These are phyloP conservation scores for Patellifolia procumbens DNA, from an alignment of 179 eudicot genomes.

Conservation along the genomic window DNA sequence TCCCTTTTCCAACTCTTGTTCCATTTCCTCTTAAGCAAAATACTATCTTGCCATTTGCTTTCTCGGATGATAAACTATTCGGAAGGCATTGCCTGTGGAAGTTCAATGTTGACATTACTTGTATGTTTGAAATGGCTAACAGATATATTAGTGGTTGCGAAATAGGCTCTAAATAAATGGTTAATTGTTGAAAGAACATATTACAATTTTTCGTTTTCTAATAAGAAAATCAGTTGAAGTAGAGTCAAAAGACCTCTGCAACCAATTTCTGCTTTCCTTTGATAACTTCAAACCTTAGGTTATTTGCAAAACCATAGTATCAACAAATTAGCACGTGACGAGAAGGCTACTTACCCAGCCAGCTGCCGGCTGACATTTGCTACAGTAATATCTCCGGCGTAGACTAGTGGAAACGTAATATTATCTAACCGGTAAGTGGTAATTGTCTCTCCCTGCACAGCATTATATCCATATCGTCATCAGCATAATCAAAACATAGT, in stretches of 20 bases:
- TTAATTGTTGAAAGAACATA: no score
- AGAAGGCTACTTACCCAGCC: slow-evolving; percentile 48
- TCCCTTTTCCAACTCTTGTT: slow-evolving; percentile 72
- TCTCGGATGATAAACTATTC: slow-evolving; percentile 57
- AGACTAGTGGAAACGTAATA: slow-evolving; percentile 65
- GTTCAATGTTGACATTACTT: background rate
- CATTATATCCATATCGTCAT: background rate
- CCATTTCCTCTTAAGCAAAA: slow-evolving; percentile 75
- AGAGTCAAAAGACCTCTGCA: no score
- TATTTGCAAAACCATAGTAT: background rate
- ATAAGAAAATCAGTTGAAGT: no score
- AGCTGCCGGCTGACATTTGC: slow-evolving; percentile 44
- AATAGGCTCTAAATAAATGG: no score
- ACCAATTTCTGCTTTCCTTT: background rate
- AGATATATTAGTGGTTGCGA: no score
- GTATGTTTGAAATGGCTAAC: no score
- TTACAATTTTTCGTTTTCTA: no score
- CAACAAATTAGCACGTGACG: background rate
- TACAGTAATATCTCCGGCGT: slow-evolving; percentile 62
- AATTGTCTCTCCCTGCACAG: slow-evolving; percentile 68
- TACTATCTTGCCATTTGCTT: slow-evolving; percentile 70
- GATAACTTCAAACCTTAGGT: background rate
- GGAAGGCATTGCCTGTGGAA: slow-evolving; percentile 59
- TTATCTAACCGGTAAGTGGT: slow-evolving; percentile 59
- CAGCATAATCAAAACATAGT: background rate